A percentile compares a stretch with the other conserved stretches of the same genome.
phyloP scores from a whole-genome alignment of 805 yeast species.

The Pichia nanzhaoensis region DNA sequence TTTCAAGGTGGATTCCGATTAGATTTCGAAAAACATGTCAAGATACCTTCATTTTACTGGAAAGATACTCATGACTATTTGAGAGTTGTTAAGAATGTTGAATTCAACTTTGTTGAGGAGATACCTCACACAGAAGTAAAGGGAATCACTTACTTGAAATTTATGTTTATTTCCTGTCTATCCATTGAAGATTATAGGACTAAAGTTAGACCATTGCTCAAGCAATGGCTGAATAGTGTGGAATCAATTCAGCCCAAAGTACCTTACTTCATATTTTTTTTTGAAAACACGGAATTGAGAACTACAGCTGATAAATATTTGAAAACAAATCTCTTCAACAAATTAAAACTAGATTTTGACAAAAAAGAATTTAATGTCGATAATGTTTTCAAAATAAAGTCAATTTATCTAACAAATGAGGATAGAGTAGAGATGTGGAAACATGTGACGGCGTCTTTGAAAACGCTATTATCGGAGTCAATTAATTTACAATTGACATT shows the following conservation, averaged over 20 bases:
- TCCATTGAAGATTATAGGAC: constrained; percentile 69
- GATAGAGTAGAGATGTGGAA: constrained; percentile 49
- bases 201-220: constrained; percentile 73
- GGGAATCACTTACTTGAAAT: constrained; percentile 38
- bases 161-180: constrained; percentile 63
- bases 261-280: constrained; percentile 45
- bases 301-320: constrained; percentile 24
- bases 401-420: constrained; percentile 28
- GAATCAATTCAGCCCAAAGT: constrained; percentile 48
- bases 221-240: constrained; percentile 63
- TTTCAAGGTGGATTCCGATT: constrained; percentile 36
- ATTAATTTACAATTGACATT: constrained; percentile 42
- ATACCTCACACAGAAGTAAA: constrained; percentile 31
- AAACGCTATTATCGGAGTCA: constrained; percentile 44
- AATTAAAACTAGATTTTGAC: constrained; percentile 28
- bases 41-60: constrained; percentile 69
- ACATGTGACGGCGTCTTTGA: constrained; percentile 37
- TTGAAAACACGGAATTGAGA: constrained; percentile 27
- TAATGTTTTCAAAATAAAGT: constrained; percentile 36
- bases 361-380: constrained; percentile 23
- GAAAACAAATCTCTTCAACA: constrained; percentile 27
- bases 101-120: constrained; percentile 51
- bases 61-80: constrained; percentile 44
- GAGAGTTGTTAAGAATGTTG: constrained; percentile 56
- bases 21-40: constrained; percentile 41